These are phyloP conservation scores for Fusarium abutilonis DNA, from an alignment of 2,329 filamentous ascomycete species.

Conservation along the genomic window DNA sequence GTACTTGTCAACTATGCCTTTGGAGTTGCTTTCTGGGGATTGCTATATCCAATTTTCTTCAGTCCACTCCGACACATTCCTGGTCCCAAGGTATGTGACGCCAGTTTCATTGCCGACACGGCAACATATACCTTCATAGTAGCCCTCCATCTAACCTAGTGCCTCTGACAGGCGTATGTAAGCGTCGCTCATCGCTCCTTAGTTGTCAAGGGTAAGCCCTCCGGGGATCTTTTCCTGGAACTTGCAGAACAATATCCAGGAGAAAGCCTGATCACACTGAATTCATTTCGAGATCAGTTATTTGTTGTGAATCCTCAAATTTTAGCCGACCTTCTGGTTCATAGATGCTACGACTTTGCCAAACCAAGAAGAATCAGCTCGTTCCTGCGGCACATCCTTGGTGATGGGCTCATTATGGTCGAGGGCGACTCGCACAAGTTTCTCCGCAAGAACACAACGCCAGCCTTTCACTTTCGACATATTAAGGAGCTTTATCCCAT, in stretches of 20 bases:
- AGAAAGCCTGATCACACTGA: constrained; percentile 40
- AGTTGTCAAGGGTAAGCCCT: constrained; percentile 34
- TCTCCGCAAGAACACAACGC: constrained; percentile 72
- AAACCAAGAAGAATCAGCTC: constrained; percentile 59
- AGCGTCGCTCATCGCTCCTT: constrained; percentile 35
- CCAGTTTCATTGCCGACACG: neutral
- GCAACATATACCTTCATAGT: neutral
- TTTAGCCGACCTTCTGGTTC: constrained; percentile 43
- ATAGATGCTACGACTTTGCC: constrained; percentile 62
- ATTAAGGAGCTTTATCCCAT: constrained; percentile 75
- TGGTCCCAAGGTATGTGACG: constrained; percentile 30
- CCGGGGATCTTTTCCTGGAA: constrained; percentile 43
- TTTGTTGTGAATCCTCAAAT: constrained; percentile 40
- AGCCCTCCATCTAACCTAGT: neutral
- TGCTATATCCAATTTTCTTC: constrained; percentile 36
- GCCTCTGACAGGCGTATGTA: constrained; percentile 18
- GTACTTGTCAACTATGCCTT: constrained; percentile 37
- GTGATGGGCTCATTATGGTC: constrained; percentile 68
- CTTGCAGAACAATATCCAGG: constrained; percentile 40
- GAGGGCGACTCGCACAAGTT: constrained; percentile 78
- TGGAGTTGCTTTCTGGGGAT: constrained; percentile 29
- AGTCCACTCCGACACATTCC: constrained; percentile 40
- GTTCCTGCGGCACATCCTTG: constrained; percentile 63
- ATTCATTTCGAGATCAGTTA: constrained; percentile 30
- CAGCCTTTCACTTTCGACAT: constrained; percentile 73